Percentiles rank a stretch among this genome's conserved stretches.
These are phyloP conservation scores for Forsythia viridissima DNA, from an alignment of 257 asterid genomes.

Conservation along the genomic window DNA sequence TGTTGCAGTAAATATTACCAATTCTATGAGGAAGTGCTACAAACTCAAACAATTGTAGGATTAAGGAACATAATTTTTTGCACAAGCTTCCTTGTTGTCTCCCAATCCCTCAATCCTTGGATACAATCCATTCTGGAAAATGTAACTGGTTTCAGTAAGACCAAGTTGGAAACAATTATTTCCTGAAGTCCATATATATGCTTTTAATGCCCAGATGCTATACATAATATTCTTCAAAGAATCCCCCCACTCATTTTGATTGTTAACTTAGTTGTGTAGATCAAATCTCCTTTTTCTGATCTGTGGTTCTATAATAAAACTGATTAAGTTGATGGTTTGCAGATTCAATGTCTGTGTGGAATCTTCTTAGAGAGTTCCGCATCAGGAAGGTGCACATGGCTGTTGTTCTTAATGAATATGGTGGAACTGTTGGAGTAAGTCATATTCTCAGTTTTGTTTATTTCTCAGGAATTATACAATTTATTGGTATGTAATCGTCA, in stretches of 20 bases:
- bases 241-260: neutral
- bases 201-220: neutral
- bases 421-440: conserved; percentile 98
- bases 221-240: neutral
- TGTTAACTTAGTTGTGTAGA: neutral
- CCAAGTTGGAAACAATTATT: neutral
- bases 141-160: conserved; percentile 6
- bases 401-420: conserved; percentile 96
- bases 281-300: conserved; percentile 8
- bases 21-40: neutral
- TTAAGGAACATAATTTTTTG: neutral
- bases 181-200: neutral
- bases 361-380: conserved; percentile 98
- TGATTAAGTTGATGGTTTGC: conserved; percentile 27
- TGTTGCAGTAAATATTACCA: neutral
- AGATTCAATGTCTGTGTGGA: conserved; percentile 99
- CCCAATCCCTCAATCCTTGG: neutral
- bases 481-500: neutral
- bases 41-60: conserved; percentile 6
- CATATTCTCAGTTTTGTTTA: conserved; percentile 12
- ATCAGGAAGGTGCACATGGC: conserved; percentile 99
- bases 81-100: neutral
- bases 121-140: neutral
- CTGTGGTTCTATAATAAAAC: conserved; percentile 5
- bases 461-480: conserved; percentile 9